Evolutionary conservation across 768 basidiomycete species (phyloP).

Genomic region (Russula emetica): DNA sequence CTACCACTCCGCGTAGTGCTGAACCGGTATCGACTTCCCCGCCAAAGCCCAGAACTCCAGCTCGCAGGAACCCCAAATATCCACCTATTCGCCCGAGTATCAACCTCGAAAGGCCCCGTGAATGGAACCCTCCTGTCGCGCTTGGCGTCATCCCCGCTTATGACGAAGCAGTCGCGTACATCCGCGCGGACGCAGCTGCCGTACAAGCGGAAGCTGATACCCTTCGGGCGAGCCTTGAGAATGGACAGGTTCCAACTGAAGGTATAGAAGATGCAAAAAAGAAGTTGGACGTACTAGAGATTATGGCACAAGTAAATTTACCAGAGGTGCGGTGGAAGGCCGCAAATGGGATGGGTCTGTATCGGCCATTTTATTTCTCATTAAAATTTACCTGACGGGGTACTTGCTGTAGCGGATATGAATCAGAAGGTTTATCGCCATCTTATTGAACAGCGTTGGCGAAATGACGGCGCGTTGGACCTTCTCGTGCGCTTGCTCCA

Average conservation of each 20-base stretch:
- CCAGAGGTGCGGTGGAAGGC: conserved; percentile 78
- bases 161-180: conserved; percentile 74
- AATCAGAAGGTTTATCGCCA: conserved; percentile 68
- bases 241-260: conserved; percentile 16
- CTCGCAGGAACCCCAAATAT: conserved; percentile 22
- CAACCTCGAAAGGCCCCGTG: conserved; percentile 46
- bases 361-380: not conserved
- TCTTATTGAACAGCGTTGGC: conserved; percentile 79
- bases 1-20: not conserved
- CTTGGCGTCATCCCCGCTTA: conserved; percentile 69
- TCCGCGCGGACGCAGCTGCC: conserved; percentile 55
- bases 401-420: conserved; percentile 51
- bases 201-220: conserved; percentile 45
- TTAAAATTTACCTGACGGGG: not conserved
- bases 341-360: conserved; percentile 71
- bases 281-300: conserved; percentile 53
- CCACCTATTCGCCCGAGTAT: conserved; percentile 48
- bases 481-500: conserved; percentile 55
- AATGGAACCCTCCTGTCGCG: conserved; percentile 63
- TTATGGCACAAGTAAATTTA: conserved; percentile 81
- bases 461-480: conserved; percentile 78
- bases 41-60: conserved; percentile 4
- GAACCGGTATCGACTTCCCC: not conserved
- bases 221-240: conserved; percentile 34
- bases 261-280: conserved; percentile 38